phyloP scores from a whole-genome alignment of 441 rosid species.

The Erysimum pusillum region DNA sequence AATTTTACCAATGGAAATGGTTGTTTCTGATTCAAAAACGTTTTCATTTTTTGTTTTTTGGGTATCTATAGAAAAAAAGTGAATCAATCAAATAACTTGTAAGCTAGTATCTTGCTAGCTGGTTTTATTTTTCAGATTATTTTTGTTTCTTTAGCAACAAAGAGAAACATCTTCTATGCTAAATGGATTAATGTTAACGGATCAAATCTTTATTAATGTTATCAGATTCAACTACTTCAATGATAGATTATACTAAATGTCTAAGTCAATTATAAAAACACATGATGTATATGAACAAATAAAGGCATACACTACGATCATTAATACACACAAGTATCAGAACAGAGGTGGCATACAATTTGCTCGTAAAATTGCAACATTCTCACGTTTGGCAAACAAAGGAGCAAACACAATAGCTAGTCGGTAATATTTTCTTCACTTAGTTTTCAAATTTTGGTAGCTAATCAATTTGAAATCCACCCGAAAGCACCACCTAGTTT shows the following conservation, averaged over 20 bases:
- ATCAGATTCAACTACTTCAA: neutral
- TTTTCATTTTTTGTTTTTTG: neutral
- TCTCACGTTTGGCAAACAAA: neutral
- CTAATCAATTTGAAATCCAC: neutral
- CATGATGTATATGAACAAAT: neutral
- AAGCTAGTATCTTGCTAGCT: conserved; percentile 40
- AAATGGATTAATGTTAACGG: neutral
- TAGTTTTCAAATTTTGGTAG: neutral
- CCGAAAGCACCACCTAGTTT: neutral
- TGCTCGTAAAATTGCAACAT: neutral
- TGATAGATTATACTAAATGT: conserved; percentile 10
- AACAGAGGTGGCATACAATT: neutral
- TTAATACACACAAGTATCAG: neutral
- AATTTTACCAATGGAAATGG: conserved; percentile 27
- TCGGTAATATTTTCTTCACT: neutral
- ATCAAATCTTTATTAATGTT: neutral
- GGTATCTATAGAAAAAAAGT: neutral
- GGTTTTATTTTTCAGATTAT: neutral
- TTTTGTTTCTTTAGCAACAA: conserved; percentile 16
- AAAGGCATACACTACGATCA: neutral
- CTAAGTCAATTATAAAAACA: neutral
- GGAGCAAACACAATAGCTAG: neutral
- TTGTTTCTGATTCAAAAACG: conserved; percentile 15
- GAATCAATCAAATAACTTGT: conserved; percentile 24
- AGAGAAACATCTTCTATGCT: neutral